Percentiles rank a stretch among this genome's conserved stretches.
phyloP scores from a whole-genome alignment of 495 filamentous ascomycete genomes.

The Aspergillus conjunctus region DNA sequence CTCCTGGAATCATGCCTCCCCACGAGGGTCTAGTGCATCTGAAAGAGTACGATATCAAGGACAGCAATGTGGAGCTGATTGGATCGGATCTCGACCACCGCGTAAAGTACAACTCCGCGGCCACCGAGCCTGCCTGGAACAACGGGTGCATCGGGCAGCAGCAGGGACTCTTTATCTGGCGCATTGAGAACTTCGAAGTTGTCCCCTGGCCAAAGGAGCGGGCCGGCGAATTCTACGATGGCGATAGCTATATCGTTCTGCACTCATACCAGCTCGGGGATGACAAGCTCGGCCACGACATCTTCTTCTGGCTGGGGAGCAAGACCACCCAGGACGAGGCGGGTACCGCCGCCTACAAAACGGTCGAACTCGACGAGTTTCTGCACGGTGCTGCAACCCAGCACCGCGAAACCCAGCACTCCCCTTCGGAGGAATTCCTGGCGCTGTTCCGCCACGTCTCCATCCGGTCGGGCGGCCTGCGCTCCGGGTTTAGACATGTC shows the following conservation, averaged over 20 bases:
- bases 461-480: constrained; percentile 59
- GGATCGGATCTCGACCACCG: constrained; percentile 60
- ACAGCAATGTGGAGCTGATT: constrained; percentile 64
- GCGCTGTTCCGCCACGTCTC: constrained; percentile 56
- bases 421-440: constrained; percentile 58
- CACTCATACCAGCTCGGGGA: constrained; percentile 55
- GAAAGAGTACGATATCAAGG: constrained; percentile 62
- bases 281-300: constrained; percentile 55
- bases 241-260: constrained; percentile 65
- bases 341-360: constrained; percentile 66
- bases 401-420: constrained; percentile 59
- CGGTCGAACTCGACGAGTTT: constrained; percentile 66
- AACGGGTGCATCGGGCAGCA: constrained; percentile 48
- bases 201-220: constrained; percentile 56
- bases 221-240: constrained; percentile 60
- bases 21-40: constrained; percentile 58
- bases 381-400: constrained; percentile 59
- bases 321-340: constrained; percentile 65
- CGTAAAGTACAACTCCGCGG: constrained; percentile 63
- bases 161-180: constrained; percentile 58
- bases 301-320: constrained; percentile 63
- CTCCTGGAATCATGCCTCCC: constrained; percentile 46
- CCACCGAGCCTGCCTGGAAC: constrained; percentile 64
- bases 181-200: constrained; percentile 64
- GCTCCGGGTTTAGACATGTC: constrained; percentile 61